Evolutionary conservation across 2,329 filamentous ascomycete species (phyloP), one percentile per base, ranked within the genome.

Genomic region (Colletotrichum sp.): DNA sequence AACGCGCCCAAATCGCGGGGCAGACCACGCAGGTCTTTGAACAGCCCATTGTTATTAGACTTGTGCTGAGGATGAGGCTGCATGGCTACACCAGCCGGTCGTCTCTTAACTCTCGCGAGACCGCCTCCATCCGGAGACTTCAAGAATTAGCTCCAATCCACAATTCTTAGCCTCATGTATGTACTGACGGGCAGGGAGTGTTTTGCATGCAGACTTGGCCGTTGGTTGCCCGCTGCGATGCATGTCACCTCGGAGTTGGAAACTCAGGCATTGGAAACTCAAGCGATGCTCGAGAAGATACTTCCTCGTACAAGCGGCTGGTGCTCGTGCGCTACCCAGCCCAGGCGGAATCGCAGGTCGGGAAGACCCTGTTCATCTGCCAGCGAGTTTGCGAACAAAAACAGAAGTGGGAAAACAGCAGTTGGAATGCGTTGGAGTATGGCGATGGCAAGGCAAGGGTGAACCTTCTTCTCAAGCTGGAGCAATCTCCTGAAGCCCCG

Each of bases 1-100:
- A 36, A 24, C 36, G 70, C 34, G 28, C 15, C 62, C 72, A 34
- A 68, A 77, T 67, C 72, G 72, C 75, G 71, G 75, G 75, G 75
- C 67, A 77, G 28, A 36, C 34, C 28, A 57, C 28, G 44, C 62
- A 77, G 68, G 65, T 44, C 34, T 66, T 24, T 52, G 30, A 39
- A 28, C 30, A 52, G 32, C 16, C 18, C 57, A 34, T 65, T 30
- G 9, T 28, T 62, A 39, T 75, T 60, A n/a, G 34, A 65, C 34
- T 49, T 69, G 64, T 28, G 63, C 74, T 75, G 70, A 75, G 39
- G 36, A 69, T 60, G 59, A 76, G 64, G 74, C 74, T 76, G 64
- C 57, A 39, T 36, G 32, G 71, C 57, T 55, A 57, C 55, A 21
- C 28, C 57, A n/a, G 26, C 39, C 39, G 15, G 24, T 30, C 30